Percentiles rank a stretch among this genome's conserved stretches.
These are phyloP conservation scores for Russula dissimulans DNA, from an alignment of 768 basidiomycete species.

Conservation along the genomic window DNA sequence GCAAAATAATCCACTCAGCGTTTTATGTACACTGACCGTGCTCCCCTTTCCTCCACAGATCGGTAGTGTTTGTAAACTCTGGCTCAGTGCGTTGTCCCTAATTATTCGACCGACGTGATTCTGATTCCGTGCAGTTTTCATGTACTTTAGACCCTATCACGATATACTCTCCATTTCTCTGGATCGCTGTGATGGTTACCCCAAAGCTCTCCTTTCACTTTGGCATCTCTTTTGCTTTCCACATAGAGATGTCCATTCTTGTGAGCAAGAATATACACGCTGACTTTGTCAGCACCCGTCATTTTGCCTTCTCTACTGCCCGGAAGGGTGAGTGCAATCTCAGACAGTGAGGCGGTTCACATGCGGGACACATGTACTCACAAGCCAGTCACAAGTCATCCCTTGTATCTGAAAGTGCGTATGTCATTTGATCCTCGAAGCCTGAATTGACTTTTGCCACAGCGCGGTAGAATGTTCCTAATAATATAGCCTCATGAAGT, in stretches of 20 bases:
- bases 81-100: slow-evolving; percentile 19
- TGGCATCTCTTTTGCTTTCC: slow-evolving; percentile 55
- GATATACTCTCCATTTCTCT: slow-evolving; percentile 15
- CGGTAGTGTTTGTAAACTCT: slow-evolving; percentile 30
- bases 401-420: slow-evolving; percentile 10
- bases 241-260: slow-evolving; percentile 80
- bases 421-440: background rate
- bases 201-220: slow-evolving; percentile 64
- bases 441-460: background rate
- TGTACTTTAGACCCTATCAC: slow-evolving; percentile 32
- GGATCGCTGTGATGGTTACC: background rate
- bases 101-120: slow-evolving; percentile 15
- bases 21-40: slow-evolving; percentile 11
- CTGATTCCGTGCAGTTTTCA: slow-evolving; percentile 22
- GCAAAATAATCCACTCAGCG: slow-evolving; percentile 18
- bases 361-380: slow-evolving; percentile 35
- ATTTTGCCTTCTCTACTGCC: slow-evolving; percentile 34
- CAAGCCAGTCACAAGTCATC: background rate
- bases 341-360: slow-evolving; percentile 40
- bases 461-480: background rate
- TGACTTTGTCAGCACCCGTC: slow-evolving; percentile 16
- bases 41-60: slow-evolving; percentile 12
- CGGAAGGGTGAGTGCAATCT: slow-evolving; percentile 22
- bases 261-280: slow-evolving; percentile 51
- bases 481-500: background rate